Base-by-base conservation (phyloP, 257 asterid genomes). In the Solanum tarapatanum region DNA sequence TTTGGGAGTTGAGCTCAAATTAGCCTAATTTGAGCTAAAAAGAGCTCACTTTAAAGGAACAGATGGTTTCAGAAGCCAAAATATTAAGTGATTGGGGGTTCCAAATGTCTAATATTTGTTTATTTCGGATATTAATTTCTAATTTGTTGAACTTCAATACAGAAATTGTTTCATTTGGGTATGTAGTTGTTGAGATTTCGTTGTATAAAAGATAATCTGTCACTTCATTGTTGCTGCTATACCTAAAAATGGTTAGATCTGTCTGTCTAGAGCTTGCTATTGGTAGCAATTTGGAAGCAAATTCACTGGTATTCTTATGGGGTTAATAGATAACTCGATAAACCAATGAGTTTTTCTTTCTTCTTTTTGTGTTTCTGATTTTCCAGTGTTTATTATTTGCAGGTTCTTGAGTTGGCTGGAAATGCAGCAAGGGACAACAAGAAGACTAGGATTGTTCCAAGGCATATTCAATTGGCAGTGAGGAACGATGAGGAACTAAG, bases 381-480 rank as follows among this genome's bases (percentile, higher is more conserved):
- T 41, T 8, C 19, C 48, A 12, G 36, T 37, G 51, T 37, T 36
- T 39, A 21, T 24, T 14, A 12, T n/a, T 11, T 87, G 4, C 26
- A 87, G 88, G 88, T 87, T 12, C 88, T 87, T 13, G 88, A 87
- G 41, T 19, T 87, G 11, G 86, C 88, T 41, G 88, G 88, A 10
- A 87, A 87, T 39, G 88, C 88, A 11, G 88, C 88, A 16, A 41
- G 88, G 48, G 88, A 87, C 88, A 87, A 87, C 69, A 87, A 87
- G 82, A 87, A 87, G 82, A 87, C 88, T 0, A 87, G 88, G 48
- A 79, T 87, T 0, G 88, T 87, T 1, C 88, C 88, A 2, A 41
- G 88, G 30, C 88, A 87, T 17, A 87, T 87, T 43, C 88, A 87
- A 23, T 87, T 87, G 82, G 88, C 88, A 1, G 88, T 87, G 69